Evolutionary conservation across 2,329 filamentous ascomycete species (phyloP).

Genomic region (Sarocladiaceae sp.): DNA sequence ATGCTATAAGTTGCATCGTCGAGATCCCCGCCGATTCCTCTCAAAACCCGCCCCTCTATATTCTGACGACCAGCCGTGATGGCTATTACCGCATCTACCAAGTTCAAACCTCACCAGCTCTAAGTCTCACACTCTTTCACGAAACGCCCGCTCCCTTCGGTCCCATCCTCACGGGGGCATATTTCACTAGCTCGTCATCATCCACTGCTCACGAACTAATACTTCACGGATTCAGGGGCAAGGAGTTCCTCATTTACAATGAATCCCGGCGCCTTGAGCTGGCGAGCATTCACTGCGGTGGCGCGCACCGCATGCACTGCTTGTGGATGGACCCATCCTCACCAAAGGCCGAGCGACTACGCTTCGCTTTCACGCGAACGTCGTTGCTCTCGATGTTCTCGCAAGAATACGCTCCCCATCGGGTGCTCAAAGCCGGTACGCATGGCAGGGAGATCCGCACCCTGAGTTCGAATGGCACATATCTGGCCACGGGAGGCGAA

Average conservation of each 20-base stretch:
- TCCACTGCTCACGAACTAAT: slow-evolving; percentile 47
- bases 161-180: slow-evolving; percentile 68
- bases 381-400: slow-evolving; percentile 44
- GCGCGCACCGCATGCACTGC: slow-evolving; percentile 74
- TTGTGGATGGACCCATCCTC: slow-evolving; percentile 21
- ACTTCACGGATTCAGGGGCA: slow-evolving; percentile 75
- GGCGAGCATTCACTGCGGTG: slow-evolving; percentile 72
- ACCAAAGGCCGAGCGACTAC: slow-evolving; percentile 25
- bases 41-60: slow-evolving; percentile 27
- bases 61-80: slow-evolving; percentile 71
- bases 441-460: slow-evolving; percentile 80
- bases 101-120: slow-evolving; percentile 18
- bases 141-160: slow-evolving; percentile 64
- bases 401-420: slow-evolving; percentile 29
- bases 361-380: slow-evolving; percentile 71
- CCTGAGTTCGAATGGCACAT: slow-evolving; percentile 33
- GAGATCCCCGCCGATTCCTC: slow-evolving; percentile 1
- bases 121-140: slow-evolving; percentile 49
- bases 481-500: slow-evolving; percentile 63
- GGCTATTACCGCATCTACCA: slow-evolving; percentile 65
- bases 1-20: slow-evolving; percentile 65
- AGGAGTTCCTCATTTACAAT: slow-evolving; percentile 76
- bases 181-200: slow-evolving; percentile 37
- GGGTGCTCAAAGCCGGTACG: slow-evolving; percentile 56
- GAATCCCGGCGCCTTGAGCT: slow-evolving; percentile 64